phyloP scores from a whole-genome alignment of 768 basidiomycete species.

The Jaapia argillacea region DNA sequence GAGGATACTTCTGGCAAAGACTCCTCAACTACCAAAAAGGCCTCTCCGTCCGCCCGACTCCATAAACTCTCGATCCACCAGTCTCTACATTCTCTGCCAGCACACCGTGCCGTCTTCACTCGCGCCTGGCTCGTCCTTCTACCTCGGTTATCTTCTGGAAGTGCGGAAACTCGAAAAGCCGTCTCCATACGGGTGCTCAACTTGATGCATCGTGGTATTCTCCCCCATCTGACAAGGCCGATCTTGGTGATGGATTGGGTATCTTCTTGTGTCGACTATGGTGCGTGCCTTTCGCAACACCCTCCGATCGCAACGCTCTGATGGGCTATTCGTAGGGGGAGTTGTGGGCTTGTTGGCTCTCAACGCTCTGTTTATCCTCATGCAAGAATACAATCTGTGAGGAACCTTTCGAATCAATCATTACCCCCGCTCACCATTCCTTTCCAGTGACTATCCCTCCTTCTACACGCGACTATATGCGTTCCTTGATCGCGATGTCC shows the following conservation, averaged over 20 bases:
- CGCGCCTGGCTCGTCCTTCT: conserved; percentile 71
- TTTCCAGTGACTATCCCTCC: conserved; percentile 82
- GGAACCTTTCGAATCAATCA: conserved; percentile 17
- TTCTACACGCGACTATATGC: conserved; percentile 91
- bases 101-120: conserved; percentile 76
- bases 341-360: conserved; percentile 80
- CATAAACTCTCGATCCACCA: conserved; percentile 67
- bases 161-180: conserved; percentile 19
- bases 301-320: background rate
- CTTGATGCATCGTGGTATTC: conserved; percentile 72
- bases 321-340: conserved; percentile 24
- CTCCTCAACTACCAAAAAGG: conserved; percentile 23
- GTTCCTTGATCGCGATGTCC: conserved; percentile 77
- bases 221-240: conserved; percentile 75
- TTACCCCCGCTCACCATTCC: background rate
- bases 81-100: conserved; percentile 63
- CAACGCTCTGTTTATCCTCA: conserved; percentile 85
- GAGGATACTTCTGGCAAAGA: conserved; percentile 34
- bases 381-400: conserved; percentile 89
- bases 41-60: conserved; percentile 34
- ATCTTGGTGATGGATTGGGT: conserved; percentile 91
- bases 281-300: conserved; percentile 26
- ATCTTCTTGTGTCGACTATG: conserved; percentile 71
- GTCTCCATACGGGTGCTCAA: conserved; percentile 53
- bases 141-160: conserved; percentile 39